Evolutionary conservation across 2,329 filamentous ascomycete genomes (phyloP).

Genomic region (Pseudogymnoascus sp.): DNA sequence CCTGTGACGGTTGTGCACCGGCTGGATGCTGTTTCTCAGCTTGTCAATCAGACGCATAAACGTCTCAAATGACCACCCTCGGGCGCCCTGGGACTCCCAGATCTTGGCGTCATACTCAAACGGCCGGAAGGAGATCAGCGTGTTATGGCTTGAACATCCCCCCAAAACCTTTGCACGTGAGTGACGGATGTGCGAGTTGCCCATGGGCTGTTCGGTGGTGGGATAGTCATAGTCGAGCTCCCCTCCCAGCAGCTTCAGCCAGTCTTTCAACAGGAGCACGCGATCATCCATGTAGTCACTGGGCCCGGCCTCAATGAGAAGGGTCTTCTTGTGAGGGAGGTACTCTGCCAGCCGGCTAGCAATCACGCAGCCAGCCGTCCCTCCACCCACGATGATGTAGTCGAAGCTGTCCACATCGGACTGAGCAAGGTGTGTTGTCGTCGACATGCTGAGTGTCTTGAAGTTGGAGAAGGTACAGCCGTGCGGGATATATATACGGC

Average conservation of each 20-base stretch:
- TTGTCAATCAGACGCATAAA: conserved; percentile 77
- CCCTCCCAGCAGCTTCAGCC: conserved; percentile 75
- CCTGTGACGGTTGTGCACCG: conserved; percentile 73
- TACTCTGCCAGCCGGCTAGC: conserved; percentile 54
- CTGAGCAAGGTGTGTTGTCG: conserved; percentile 16
- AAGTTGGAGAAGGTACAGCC: background rate
- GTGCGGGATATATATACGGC: background rate
- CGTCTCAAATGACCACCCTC: conserved; percentile 78
- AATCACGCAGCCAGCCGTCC: conserved; percentile 40
- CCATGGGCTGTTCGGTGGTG: conserved; percentile 78
- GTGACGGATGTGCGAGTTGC: conserved; percentile 87
- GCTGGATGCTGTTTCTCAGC: conserved; percentile 82
- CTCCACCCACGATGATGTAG: conserved; percentile 42
- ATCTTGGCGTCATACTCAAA: conserved; percentile 81
- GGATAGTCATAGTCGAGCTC: conserved; percentile 88
- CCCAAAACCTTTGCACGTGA: conserved; percentile 87
- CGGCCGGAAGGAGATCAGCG: conserved; percentile 83
- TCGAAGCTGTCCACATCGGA: conserved; percentile 33
- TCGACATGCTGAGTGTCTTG: conserved; percentile 8
- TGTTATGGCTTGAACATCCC: conserved; percentile 91
- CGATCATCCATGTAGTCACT: conserved; percentile 84
- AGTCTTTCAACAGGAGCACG: conserved; percentile 78
- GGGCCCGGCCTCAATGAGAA: conserved; percentile 81
- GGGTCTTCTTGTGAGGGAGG: conserved; percentile 69
- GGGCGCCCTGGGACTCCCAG: conserved; percentile 75